Conservation (phyloP, 805 yeast genomes). For the Metschnikowia kofuensis region DNA sequence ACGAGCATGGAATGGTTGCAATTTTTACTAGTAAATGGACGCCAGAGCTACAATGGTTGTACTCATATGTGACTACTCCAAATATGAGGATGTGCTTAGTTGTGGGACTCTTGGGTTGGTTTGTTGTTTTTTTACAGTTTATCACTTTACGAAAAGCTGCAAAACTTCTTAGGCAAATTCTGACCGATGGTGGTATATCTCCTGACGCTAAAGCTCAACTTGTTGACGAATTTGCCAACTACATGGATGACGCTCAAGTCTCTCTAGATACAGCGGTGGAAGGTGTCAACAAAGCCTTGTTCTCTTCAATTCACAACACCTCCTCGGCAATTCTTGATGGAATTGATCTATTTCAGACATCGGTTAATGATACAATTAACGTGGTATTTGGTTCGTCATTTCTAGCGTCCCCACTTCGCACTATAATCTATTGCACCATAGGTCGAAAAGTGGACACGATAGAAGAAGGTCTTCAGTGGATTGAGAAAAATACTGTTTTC, state of each 20-base stretch:
- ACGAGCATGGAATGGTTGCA: conserved; percentile 10
- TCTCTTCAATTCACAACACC: conserved; percentile 60
- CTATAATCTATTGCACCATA: conserved; percentile 75
- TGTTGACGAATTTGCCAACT: conserved; percentile 1
- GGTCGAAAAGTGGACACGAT: conserved; percentile 67
- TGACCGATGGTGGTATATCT: not conserved
- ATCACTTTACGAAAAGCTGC: conserved; percentile 5
- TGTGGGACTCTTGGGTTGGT: conserved; percentile 10
- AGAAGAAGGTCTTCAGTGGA: conserved; percentile 77
- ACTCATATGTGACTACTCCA: conserved; percentile 5
- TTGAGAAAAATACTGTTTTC: conserved; percentile 50
- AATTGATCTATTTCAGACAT: conserved; percentile 19
- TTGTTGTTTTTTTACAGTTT: conserved; percentile 11
- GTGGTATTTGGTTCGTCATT: conserved; percentile 67
- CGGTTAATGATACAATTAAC: conserved; percentile 57
- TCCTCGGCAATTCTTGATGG: conserved; percentile 6
- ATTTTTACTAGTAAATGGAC: conserved; percentile 1
- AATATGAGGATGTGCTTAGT: conserved; percentile 7
- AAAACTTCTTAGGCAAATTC: not conserved
- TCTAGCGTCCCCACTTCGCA: conserved; percentile 56
- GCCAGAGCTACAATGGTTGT: conserved; percentile 10
- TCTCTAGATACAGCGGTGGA: conserved; percentile 44
- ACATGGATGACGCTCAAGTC: conserved; percentile 6
- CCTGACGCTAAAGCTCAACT: not conserved
- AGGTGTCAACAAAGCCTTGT: conserved; percentile 57